These are phyloP conservation scores for Talaromyces islandicus DNA, from an alignment of 2,329 filamentous ascomycete genomes.

Conservation along the genomic window DNA sequence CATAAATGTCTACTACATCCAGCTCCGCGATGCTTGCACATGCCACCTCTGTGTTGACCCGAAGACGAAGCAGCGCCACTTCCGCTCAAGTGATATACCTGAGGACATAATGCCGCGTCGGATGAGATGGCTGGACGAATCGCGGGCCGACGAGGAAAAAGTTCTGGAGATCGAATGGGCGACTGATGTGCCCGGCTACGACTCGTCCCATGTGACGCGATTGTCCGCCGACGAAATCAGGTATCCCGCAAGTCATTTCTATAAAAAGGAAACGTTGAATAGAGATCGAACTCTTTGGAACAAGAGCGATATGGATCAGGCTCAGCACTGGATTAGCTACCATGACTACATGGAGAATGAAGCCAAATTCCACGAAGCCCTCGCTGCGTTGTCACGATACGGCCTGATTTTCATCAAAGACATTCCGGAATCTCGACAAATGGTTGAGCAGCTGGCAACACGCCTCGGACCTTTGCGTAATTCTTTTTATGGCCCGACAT, in stretches of 20 bases:
- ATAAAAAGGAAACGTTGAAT: slow-evolving; percentile 16
- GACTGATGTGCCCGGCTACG: slow-evolving; percentile 46
- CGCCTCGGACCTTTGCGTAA: slow-evolving; percentile 74
- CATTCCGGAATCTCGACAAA: slow-evolving; percentile 62
- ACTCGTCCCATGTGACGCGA: slow-evolving; percentile 29
- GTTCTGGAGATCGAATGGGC: slow-evolving; percentile 57
- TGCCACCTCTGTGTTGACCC: slow-evolving; percentile 51
- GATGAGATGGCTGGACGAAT: slow-evolving; percentile 20
- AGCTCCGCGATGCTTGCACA: slow-evolving; percentile 51
- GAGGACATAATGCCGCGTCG: slow-evolving; percentile 35
- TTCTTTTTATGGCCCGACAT: slow-evolving; percentile 87
- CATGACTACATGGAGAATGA: slow-evolving; percentile 62
- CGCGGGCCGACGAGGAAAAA: slow-evolving; percentile 17
- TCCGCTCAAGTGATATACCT: slow-evolving; percentile 61
- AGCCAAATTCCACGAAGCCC: slow-evolving; percentile 52
- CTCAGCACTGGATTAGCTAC: slow-evolving; percentile 57
- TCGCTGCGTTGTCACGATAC: slow-evolving; percentile 57
- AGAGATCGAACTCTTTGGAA: slow-evolving; percentile 30
- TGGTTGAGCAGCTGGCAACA: slow-evolving; percentile 62
- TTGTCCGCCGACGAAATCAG: slow-evolving; percentile 9
- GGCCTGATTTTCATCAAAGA: slow-evolving; percentile 73
- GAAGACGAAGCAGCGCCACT: slow-evolving; percentile 58
- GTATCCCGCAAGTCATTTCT: slow-evolving; percentile 1
- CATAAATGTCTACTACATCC: slow-evolving; percentile 11
- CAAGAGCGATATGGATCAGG: slow-evolving; percentile 36